A percentile compares a stretch with the other conserved stretches of the same genome.
Evolutionary conservation across 148 eudicot genomes (phyloP).

Genomic region (Beta vulgaris): DNA sequence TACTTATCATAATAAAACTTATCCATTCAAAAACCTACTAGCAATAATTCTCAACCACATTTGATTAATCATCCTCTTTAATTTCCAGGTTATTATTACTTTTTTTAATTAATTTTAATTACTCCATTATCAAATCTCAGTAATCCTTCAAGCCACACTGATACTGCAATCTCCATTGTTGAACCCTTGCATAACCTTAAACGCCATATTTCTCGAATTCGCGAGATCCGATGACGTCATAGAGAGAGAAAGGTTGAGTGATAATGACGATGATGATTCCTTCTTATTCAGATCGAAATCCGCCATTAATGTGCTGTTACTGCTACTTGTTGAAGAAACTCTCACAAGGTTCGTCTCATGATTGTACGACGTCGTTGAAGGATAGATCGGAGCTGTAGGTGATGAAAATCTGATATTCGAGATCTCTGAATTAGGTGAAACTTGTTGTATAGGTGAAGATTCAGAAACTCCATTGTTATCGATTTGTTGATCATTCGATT

Average conservation of each 20-base stretch:
- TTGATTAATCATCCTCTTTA: slow-evolving; percentile 2
- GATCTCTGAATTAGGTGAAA: slow-evolving; percentile 11
- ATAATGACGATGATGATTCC: slow-evolving; percentile 38
- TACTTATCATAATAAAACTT: background rate
- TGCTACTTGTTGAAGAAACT: slow-evolving; percentile 29
- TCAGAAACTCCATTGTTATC: background rate
- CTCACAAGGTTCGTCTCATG: slow-evolving; percentile 18
- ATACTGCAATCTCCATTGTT: slow-evolving; percentile 7
- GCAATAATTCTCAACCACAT: background rate
- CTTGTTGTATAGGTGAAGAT: background rate
- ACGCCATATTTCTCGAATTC: slow-evolving; percentile 18
- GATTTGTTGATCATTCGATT: slow-evolving; percentile 18
- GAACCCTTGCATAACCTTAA: slow-evolving; percentile 23
- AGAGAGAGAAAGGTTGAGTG: slow-evolving; percentile 61
- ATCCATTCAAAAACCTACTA: slow-evolving; percentile 12
- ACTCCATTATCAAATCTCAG: too few species aligned
- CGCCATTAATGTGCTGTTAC: slow-evolving; percentile 23
- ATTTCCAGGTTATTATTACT: slow-evolving; percentile 7
- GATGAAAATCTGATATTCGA: slow-evolving; percentile 19
- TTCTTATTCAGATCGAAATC: slow-evolving; percentile 37
- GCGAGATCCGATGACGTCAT: slow-evolving; percentile 28
- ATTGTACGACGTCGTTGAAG: slow-evolving; percentile 11
- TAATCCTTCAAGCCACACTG: slow-evolving; percentile 19
- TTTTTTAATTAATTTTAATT: background rate
- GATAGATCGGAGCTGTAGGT: slow-evolving; percentile 20